These are phyloP conservation scores for Ceratobasidium theobromae DNA, from an alignment of 1,284 basidiomycete species.

Conservation along the genomic window DNA sequence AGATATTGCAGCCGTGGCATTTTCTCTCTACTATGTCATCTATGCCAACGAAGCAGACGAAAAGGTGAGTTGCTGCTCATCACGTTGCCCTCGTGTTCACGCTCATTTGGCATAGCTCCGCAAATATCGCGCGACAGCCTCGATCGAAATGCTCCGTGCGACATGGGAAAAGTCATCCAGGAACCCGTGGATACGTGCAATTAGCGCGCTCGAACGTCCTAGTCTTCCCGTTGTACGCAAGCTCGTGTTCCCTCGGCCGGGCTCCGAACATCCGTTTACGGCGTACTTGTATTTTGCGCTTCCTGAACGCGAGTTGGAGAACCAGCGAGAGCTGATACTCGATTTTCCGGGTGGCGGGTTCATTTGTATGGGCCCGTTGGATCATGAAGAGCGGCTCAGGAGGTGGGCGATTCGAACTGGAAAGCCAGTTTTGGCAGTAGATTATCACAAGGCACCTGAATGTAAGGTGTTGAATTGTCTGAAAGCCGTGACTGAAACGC, in stretches of 20 bases:
- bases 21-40: slow-evolving; percentile 90
- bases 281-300: slow-evolving; percentile 84
- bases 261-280: slow-evolving; percentile 80
- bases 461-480: slow-evolving; percentile 54
- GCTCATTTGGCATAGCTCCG: slow-evolving; percentile 62
- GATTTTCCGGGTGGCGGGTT: slow-evolving; percentile 97
- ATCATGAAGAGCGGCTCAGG: slow-evolving; percentile 92
- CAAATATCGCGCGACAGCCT: slow-evolving; percentile 87
- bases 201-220: slow-evolving; percentile 60
- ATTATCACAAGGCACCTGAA: slow-evolving; percentile 96
- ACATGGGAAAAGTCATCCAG: slow-evolving; percentile 98
- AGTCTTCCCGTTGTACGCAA: slow-evolving; percentile 68
- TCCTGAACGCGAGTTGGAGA: slow-evolving; percentile 64
- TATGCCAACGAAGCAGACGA: slow-evolving; percentile 93
- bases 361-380: slow-evolving; percentile 91
- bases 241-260: slow-evolving; percentile 80
- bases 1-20: slow-evolving; percentile 82
- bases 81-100: slow-evolving; percentile 2
- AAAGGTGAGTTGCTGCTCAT: slow-evolving; percentile 58
- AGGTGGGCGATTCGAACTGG: slow-evolving; percentile 81
- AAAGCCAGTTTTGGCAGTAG: slow-evolving; percentile 81
- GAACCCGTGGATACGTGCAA: slow-evolving; percentile 60
- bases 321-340: slow-evolving; percentile 77
- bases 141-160: slow-evolving; percentile 90
- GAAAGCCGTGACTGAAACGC: slow-evolving; percentile 10